Percentiles rank a stretch among this genome's conserved stretches.
phyloP scores from a whole-genome alignment of 352 stramenopile genomes.

The Globisporangium camurandrum region DNA sequence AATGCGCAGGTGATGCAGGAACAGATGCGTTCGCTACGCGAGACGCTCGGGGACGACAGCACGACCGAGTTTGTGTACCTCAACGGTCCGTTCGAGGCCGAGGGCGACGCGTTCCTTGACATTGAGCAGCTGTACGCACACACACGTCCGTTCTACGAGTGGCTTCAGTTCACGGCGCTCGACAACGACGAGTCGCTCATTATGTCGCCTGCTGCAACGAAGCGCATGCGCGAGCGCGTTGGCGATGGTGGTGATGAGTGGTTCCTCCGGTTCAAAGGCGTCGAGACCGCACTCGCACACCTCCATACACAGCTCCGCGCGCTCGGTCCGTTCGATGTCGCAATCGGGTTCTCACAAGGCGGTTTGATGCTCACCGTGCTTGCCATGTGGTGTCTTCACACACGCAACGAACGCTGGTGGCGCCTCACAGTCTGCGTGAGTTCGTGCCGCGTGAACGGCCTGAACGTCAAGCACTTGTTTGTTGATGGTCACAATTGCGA shows the following conservation, averaged over 20 bases:
- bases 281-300: conserved; percentile 33
- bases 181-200: conserved; percentile 15
- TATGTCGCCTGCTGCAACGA: conserved; percentile 12
- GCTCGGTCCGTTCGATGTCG: conserved; percentile 48
- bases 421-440: conserved; percentile 43
- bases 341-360: conserved; percentile 66
- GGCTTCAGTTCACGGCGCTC: conserved; percentile 7
- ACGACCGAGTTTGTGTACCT: conserved; percentile 37
- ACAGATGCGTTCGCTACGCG: conserved; percentile 31
- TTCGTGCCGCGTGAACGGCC: conserved; percentile 19
- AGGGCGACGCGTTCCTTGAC: conserved; percentile 18
- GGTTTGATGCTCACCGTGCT: conserved; percentile 36
- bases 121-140: conserved; percentile 22
- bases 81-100: conserved; percentile 30
- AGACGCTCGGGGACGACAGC: conserved; percentile 16
- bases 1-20: conserved; percentile 38
- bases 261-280: conserved; percentile 32
- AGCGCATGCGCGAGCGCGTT: background rate
- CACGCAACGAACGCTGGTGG: conserved; percentile 28
- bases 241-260: conserved; percentile 17
- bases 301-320: conserved; percentile 34
- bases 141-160: conserved; percentile 33
- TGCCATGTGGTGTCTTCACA: conserved; percentile 33
- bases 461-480: conserved; percentile 26
- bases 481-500: conserved; percentile 22